Percentiles rank a stretch among this genome's conserved stretches.
phyloP scores from a whole-genome alignment of 2,329 filamentous ascomycete species.

The Ascochyta viciae-villosae region DNA sequence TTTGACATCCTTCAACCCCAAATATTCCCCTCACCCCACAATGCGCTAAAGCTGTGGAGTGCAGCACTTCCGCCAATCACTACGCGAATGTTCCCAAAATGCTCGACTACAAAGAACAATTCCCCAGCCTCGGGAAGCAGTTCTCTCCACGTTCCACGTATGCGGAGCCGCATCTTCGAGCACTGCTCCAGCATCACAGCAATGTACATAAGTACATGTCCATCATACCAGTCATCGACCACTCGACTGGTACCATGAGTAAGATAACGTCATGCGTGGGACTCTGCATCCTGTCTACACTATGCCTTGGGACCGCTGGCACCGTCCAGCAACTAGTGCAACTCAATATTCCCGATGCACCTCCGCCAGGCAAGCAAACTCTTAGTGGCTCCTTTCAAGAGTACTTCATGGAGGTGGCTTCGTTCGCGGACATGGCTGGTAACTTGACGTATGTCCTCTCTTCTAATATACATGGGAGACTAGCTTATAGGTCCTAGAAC shows the following conservation, averaged over 20 bases:
- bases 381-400: slow-evolving; percentile 22
- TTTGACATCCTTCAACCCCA: neutral
- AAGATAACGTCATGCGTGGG: neutral
- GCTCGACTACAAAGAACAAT: neutral
- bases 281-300: neutral
- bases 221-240: neutral
- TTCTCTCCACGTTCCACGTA: slow-evolving; percentile 9
- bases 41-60: neutral
- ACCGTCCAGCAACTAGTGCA: slow-evolving; percentile 1
- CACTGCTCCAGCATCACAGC: neutral
- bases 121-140: neutral
- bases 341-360: slow-evolving; percentile 13
- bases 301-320: neutral
- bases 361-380: slow-evolving; percentile 17
- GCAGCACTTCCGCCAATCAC: slow-evolving; percentile 1
- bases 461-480: neutral
- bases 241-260: neutral
- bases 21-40: slow-evolving; percentile 8
- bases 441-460: slow-evolving; percentile 13
- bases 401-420: slow-evolving; percentile 26
- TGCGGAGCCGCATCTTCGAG: slow-evolving; percentile 2
- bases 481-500: slow-evolving; percentile 2
- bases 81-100: no score
- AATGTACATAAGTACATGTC: neutral
- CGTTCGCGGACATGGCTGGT: slow-evolving; percentile 23